Evolutionary conservation across 805 yeast species (phyloP).

Genomic region (Scheffersomyces ergatensis): DNA sequence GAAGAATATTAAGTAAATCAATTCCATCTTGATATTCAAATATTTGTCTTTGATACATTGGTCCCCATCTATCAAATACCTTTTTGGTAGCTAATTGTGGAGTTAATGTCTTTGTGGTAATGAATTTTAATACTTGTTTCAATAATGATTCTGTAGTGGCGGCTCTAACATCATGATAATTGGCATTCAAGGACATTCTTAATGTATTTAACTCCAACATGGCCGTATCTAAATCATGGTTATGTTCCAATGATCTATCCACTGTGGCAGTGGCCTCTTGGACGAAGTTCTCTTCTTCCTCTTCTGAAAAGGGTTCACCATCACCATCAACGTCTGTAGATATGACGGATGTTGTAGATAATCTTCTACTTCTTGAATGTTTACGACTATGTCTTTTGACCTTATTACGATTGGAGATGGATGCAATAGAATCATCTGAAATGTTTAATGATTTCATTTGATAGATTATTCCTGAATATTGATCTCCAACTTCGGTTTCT

Average conservation of each 20-base stretch:
- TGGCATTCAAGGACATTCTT: conserved; percentile 96
- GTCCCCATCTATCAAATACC: conserved; percentile 79
- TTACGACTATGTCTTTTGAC: conserved; percentile 31
- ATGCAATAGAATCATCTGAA: conserved; percentile 59
- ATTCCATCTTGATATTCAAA: conserved; percentile 77
- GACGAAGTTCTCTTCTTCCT: conserved; percentile 71
- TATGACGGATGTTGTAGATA: conserved; percentile 33
- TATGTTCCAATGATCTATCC: conserved; percentile 85
- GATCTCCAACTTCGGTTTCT: conserved; percentile 32
- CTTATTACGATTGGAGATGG: conserved; percentile 44
- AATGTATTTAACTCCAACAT: conserved; percentile 87
- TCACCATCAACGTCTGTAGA: conserved; percentile 49
- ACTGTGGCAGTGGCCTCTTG: conserved; percentile 93
- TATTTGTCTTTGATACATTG: conserved; percentile 79
- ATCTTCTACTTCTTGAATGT: conserved; percentile 25
- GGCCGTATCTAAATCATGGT: conserved; percentile 93
- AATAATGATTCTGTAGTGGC: conserved; percentile 78
- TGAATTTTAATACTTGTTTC: conserved; percentile 66
- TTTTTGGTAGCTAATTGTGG: conserved; percentile 74
- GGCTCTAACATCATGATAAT: conserved; percentile 85
- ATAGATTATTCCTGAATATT: conserved; percentile 43
- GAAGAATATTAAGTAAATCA: conserved; percentile 59
- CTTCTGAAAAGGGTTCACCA: conserved; percentile 25
- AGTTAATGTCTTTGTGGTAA: conserved; percentile 72
- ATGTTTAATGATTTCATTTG: conserved; percentile 47